Base-by-base conservation (phyloP, 306 rosid species). In the Citrullus amarus region DNA sequence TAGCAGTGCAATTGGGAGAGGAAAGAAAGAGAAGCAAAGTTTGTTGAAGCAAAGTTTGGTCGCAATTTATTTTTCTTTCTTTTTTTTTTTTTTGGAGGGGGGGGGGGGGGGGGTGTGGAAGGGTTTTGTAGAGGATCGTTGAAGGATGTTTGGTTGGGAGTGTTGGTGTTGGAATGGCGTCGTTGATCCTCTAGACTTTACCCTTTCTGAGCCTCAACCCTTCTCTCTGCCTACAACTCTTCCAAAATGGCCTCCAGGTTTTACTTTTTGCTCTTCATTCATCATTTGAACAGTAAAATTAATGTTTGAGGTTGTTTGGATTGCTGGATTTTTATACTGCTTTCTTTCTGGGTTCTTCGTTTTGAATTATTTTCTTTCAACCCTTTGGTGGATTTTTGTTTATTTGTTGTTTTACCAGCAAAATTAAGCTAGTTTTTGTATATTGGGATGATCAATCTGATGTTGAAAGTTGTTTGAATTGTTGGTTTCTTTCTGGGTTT, bases 191-290 rank as follows among this genome's bases (percentile, higher is more conserved):
- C 81, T 88, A 18, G 54, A 73, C 1, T 73, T 30, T 34, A 38
- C 13, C 74, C 20, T 72, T 39, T 59, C 87, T 58, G 87, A 86
- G 67, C 89, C 91, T 43, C 32, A 81, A 11, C 89, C 93, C 17
- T 92, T 87, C 75, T 84, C 89, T 83, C 87, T 89, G 44, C 98
- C 98, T 83, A 80, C 90, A 46, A 90, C 90, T 51, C 96, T 95
- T 69, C 96, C 97, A 6, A 82, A 78, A 3, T 92, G 98, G 98
- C 97, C 98, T 65, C 86, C 83, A 85, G 98, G 98, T 92, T 76
- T 73, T 75, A 38, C 8, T 36, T 62, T 22, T 77, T 43, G 12
- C 0, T 63, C 18, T 18, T 0, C 13, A 54, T 55, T 57, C 32
- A 56, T 12, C 8, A 14, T 53, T 48, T 48, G 5, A 48, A 13